Evolutionary conservation across 805 yeast species (phyloP), one percentile per base, ranked within the genome.

Genomic region (Nakazawaea molendinolei): DNA sequence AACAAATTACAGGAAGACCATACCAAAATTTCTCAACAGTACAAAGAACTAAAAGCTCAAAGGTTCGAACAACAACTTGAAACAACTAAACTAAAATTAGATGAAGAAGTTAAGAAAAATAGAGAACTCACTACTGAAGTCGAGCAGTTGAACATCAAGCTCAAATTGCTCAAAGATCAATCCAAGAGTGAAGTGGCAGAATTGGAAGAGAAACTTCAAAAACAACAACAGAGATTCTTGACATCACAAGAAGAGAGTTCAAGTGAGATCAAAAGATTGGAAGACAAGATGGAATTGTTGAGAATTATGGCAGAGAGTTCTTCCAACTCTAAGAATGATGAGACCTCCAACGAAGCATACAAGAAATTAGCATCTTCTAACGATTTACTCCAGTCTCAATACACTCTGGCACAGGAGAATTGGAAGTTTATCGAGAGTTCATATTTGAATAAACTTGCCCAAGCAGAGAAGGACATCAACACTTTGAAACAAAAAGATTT

Each of bases 391-490:
- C 87, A 82, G 49, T 61, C 73, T 3, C 92, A 87, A 53, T 80
- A 84, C 45, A 71, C 83, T 6, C 69, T 78, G 12, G 82, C 90
- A 0, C 80, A 80, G 39, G 86, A 79, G 44, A 85, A 81, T 53
- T 86, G 95, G 95, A 79, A 81, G 39, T 62, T 76, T 14, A 77
- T 86, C 28, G 97, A 92, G 55, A 70, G 81, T 26, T 65, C 76
- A 3, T 64, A 86, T 41, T 61, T 67, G 42, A 53, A 59, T 7
- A 71, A 70, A 39, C 63, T 79, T 14, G 53, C 70, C 4, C 39
- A 47, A 12, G 44, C 69, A n/a, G 70, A 72, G 40, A 52, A 49
- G 32, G 76, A 75, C 35, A 51, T 71, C 6, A 69, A 63, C 23
- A 56, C 54, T 5, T 44, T 65, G 31, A 49, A 51, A 26, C 49